Conservation (phyloP, 768 basidiomycete species). For the Tricholoma furcatifolium region DNA sequence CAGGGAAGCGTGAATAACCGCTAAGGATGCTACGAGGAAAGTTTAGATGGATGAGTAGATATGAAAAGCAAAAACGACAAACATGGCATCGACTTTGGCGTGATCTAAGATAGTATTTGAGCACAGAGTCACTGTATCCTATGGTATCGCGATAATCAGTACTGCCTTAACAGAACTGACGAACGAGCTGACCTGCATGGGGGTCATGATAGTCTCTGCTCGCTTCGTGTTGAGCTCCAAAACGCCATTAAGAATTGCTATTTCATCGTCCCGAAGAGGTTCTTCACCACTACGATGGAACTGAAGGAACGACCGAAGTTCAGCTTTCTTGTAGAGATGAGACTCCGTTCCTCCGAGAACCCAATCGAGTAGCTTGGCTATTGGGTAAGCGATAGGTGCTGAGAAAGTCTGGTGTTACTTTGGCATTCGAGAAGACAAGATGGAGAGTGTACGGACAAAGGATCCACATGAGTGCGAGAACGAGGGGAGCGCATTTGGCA, state of each 20-base stretch:
- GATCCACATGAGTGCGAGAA: conserved; percentile 70
- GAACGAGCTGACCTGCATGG: conserved; percentile 52
- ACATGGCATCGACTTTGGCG: conserved; percentile 75
- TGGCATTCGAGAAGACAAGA: conserved; percentile 22
- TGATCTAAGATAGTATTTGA: conserved; percentile 80
- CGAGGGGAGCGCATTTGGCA: conserved; percentile 73
- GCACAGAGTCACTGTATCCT: conserved; percentile 84
- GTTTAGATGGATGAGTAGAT: conserved; percentile 1
- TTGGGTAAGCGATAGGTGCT: conserved; percentile 83
- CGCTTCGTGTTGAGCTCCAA: conserved; percentile 75
- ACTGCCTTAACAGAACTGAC: background rate
- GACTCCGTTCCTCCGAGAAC: conserved; percentile 75
- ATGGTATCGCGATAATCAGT: background rate
- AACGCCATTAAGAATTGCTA: conserved; percentile 77
- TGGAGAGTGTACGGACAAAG: conserved; percentile 32
- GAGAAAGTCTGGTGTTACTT: too few relatives aligned
- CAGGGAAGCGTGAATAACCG: conserved; percentile 91
- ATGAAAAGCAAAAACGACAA: conserved; percentile 6
- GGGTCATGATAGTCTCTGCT: conserved; percentile 81
- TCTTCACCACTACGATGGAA: conserved; percentile 80
- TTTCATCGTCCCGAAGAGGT: conserved; percentile 78
- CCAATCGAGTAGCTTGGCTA: conserved; percentile 78
- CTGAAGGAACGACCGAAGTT: conserved; percentile 74
- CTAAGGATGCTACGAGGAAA: conserved; percentile 50
- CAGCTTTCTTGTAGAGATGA: conserved; percentile 81